Percentiles rank a stretch among this genome's conserved stretches.
Evolutionary conservation across 257 asterid genomes (phyloP).

Genomic region (Nicotiana tabacum): DNA sequence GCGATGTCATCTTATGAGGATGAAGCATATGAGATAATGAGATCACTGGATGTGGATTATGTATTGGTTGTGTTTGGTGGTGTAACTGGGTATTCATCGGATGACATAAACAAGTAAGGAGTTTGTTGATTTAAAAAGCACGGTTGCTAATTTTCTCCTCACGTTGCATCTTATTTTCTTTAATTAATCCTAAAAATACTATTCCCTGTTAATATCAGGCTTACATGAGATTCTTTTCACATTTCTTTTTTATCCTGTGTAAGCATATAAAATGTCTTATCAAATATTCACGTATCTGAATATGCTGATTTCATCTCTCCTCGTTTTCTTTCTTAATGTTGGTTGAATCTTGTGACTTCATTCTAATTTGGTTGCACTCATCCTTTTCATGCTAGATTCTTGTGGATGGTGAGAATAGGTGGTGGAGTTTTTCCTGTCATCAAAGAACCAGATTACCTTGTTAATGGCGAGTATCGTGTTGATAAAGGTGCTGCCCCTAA

Average conservation of each 20-base stretch:
- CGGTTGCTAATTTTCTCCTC: constrained; percentile 1
- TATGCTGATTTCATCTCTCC: background rate
- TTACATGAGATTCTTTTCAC: background rate
- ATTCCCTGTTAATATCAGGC: background rate
- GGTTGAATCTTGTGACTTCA: constrained; percentile 7
- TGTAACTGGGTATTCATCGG: constrained; percentile 95
- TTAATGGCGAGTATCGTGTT: constrained; percentile 96
- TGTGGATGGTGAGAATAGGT: constrained; percentile 99
- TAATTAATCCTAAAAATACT: background rate
- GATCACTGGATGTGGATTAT: constrained; percentile 88
- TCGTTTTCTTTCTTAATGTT: background rate
- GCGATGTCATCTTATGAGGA: constrained; percentile 98
- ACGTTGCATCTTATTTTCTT: background rate
- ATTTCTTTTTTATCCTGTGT: background rate
- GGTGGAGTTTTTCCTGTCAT: constrained; percentile 97
- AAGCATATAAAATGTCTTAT: background rate
- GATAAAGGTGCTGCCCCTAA: constrained; percentile 98
- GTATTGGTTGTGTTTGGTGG: constrained; percentile 98
- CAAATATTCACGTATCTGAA: background rate
- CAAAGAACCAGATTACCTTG: constrained; percentile 98
- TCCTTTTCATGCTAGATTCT: constrained; percentile 49
- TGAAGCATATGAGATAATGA: constrained; percentile 96
- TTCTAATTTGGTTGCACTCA: constrained; percentile 20
- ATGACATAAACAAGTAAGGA: constrained; percentile 95
- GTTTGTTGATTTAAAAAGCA: constrained; percentile 2